Evolutionary conservation across 129 eudicot genomes (phyloP).

Genomic region (Ambrosia trifida): DNA sequence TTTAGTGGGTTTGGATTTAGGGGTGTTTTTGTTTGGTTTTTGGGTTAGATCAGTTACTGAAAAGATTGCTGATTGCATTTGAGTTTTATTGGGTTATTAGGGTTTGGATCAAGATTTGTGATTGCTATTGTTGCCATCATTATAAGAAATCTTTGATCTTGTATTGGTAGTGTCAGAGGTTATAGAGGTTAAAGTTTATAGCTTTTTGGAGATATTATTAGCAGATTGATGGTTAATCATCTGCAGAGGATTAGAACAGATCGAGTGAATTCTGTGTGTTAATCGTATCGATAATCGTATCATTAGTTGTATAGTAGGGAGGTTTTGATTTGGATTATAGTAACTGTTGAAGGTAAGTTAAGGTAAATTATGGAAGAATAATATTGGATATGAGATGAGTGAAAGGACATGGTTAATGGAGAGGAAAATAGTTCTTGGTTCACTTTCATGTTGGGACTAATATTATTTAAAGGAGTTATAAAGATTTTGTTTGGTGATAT

Average conservation of each 20-base stretch:
- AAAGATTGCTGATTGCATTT: constrained; percentile 11
- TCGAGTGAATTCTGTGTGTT: not conserved
- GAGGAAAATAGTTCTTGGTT: constrained; percentile 62
- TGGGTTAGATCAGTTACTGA: constrained; percentile 31
- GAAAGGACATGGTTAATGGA: constrained; percentile 88
- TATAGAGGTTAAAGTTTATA: constrained; percentile 16
- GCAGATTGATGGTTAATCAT: constrained; percentile 3
- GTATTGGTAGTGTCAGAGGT: constrained; percentile 28
- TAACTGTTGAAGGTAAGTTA: no score
- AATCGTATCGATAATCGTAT: no score
- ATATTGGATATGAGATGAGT: constrained; percentile 56
- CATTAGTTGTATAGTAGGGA: no score
- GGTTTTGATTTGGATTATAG: no score
- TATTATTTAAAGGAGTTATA: constrained; percentile 37
- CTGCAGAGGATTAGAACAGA: constrained; percentile 6
- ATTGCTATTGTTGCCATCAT: constrained; percentile 35
- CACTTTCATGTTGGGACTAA: constrained; percentile 49
- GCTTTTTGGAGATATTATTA: not conserved
- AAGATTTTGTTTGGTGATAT: constrained; percentile 28
- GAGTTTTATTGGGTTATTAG: constrained; percentile 35
- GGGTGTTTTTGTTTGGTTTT: constrained; percentile 21
- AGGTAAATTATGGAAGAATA: constrained; percentile 33
- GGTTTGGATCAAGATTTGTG: constrained; percentile 46
- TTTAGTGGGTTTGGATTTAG: constrained; percentile 26
- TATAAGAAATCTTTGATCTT: constrained; percentile 20